Evolutionary conservation across 1,139 yeast genomes (phyloP).

Genomic region (Lodderomyces beijingensis): DNA sequence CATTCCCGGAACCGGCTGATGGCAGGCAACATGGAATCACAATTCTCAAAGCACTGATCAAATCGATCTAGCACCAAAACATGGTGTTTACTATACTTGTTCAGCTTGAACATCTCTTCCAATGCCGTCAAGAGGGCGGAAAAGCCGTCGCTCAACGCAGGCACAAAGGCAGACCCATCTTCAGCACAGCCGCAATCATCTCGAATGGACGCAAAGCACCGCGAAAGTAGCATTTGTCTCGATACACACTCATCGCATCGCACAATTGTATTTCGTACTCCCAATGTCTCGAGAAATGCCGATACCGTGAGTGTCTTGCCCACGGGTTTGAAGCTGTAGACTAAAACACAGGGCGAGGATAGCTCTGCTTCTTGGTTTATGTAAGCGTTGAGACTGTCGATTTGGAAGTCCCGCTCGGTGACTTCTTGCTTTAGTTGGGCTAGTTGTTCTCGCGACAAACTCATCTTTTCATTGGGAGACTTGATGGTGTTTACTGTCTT

Average conservation of each 20-base stretch:
- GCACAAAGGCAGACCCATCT: not conserved
- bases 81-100: conserved; percentile 37
- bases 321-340: conserved; percentile 39
- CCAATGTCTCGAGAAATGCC: conserved; percentile 21
- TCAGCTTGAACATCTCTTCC: conserved; percentile 30
- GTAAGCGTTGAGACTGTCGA: conserved; percentile 22
- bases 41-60: conserved; percentile 51
- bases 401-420: conserved; percentile 20
- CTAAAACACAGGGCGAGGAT: conserved; percentile 28
- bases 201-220: conserved; percentile 28
- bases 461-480: conserved; percentile 10
- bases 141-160: conserved; percentile 39
- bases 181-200: conserved; percentile 24
- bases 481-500: not conserved
- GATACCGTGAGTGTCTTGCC: conserved; percentile 36
- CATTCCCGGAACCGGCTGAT: conserved; percentile 47
- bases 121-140: conserved; percentile 42
- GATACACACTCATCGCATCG: conserved; percentile 40
- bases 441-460: conserved; percentile 9
- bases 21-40: conserved; percentile 41
- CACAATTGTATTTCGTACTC: conserved; percentile 23
- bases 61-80: conserved; percentile 56
- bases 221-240: conserved; percentile 34
- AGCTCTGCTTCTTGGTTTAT: conserved; percentile 17
- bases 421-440: conserved; percentile 7